A percentile compares a stretch with the other conserved stretches of the same genome.
phyloP scores from a whole-genome alignment of 768 basidiomycete genomes.

The Calvatia gigantea region DNA sequence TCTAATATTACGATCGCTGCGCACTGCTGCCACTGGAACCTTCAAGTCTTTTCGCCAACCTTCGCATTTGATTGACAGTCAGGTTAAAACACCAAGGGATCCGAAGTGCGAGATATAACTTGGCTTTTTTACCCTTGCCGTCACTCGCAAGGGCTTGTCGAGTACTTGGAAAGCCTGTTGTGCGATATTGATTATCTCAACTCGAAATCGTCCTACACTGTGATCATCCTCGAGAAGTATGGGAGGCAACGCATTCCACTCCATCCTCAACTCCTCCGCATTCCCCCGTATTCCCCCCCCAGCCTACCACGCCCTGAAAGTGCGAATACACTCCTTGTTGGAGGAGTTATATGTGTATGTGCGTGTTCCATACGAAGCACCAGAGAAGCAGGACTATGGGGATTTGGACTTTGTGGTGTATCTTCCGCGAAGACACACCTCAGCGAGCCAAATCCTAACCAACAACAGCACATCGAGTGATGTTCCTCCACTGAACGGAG shows the following conservation, averaged over 20 bases:
- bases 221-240: no score
- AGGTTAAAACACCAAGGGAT: not conserved
- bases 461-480: not conserved
- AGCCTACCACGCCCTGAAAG: conserved; percentile 51
- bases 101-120: not conserved
- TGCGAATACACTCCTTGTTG: conserved; percentile 37
- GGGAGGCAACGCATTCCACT: conserved; percentile 70
- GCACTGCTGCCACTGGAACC: not conserved
- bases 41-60: not conserved
- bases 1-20: no score
- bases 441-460: not conserved
- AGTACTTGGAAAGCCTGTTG: not conserved
- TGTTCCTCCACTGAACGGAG: not conserved
- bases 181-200: no score
- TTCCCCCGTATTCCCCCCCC: conserved; percentile 62
- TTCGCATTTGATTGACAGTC: not conserved
- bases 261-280: conserved; percentile 34
- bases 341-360: conserved; percentile 46
- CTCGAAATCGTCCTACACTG: no score
- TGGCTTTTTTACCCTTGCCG: not conserved
- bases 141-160: not conserved
- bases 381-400: conserved; percentile 62
- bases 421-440: conserved; percentile 26
- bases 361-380: conserved; percentile 56
- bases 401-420: conserved; percentile 69